These are phyloP conservation scores for Gastrodia elata DNA, from an alignment of 106 monocot species.

Conservation along the genomic window DNA sequence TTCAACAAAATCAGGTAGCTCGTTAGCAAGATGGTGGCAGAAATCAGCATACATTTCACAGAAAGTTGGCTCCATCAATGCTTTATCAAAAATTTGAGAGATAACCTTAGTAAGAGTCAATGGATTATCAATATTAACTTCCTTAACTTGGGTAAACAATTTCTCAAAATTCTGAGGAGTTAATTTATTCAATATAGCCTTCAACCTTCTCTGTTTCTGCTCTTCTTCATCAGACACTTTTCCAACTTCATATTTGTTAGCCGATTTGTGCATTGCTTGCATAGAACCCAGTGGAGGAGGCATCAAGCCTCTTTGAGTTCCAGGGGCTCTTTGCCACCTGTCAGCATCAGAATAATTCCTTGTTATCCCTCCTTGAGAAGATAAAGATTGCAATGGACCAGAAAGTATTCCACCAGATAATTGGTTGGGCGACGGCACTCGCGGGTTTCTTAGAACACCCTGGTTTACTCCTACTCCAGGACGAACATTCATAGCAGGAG, in stretches of 20 bases:
- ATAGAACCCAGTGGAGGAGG: conserved; percentile 53
- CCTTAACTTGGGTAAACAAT: conserved; percentile 59
- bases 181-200: conserved; percentile 76
- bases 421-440: conserved; percentile 32
- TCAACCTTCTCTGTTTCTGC: conserved; percentile 68
- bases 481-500: conserved; percentile 20
- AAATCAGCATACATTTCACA: conserved; percentile 99
- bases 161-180: conserved; percentile 88
- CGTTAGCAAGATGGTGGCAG: conserved; percentile 58
- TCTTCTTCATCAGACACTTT: conserved; percentile 63
- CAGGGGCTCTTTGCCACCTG: conserved; percentile 61
- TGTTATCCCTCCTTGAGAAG: conserved; percentile 28
- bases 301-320: conserved; percentile 49
- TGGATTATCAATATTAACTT: conserved; percentile 58
- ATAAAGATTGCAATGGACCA: conserved; percentile 36
- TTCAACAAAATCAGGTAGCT: conserved; percentile 60
- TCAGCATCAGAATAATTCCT: conserved; percentile 52
- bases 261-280: conserved; percentile 71
- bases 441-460: conserved; percentile 57
- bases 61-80: conserved; percentile 81
- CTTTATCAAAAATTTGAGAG: conserved; percentile 93
- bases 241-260: conserved; percentile 66
- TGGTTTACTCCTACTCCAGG: conserved; percentile 44
- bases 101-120: conserved; percentile 66
- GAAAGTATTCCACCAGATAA: conserved; percentile 62